Evolutionary conservation across 768 basidiomycete genomes (phyloP).

Genomic region (Leucogyrophana mollusca): DNA sequence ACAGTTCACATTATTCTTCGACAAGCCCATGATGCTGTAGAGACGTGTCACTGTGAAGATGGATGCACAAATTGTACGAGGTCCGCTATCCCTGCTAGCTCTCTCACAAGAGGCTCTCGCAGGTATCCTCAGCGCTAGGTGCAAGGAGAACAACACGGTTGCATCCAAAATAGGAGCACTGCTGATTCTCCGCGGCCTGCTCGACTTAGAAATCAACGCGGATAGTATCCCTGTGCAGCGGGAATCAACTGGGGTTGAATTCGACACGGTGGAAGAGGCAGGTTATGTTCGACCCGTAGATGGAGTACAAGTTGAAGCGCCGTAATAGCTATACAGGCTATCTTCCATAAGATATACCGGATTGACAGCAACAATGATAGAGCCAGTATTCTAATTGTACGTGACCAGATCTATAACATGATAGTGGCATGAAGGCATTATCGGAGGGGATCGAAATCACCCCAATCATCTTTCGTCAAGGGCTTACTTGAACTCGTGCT

Average conservation of each 20-base stretch:
- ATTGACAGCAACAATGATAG: too few relatives aligned
- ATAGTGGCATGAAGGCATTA: constrained; percentile 10
- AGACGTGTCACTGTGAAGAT: constrained; percentile 60
- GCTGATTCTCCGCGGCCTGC: constrained; percentile 60
- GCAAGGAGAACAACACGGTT: constrained; percentile 72
- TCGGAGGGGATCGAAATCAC: constrained; percentile 72
- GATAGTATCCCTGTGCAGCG: constrained; percentile 35
- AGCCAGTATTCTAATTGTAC: too few relatives aligned
- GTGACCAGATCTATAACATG: too few relatives aligned
- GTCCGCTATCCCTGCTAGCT: background rate
- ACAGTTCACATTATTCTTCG: constrained; percentile 50
- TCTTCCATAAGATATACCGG: too few relatives aligned
- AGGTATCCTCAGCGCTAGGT: constrained; percentile 69
- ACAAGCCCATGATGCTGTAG: constrained; percentile 56
- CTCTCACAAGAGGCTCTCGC: background rate
- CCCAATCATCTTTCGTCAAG: constrained; percentile 67
- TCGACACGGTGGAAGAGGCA: constrained; percentile 57
- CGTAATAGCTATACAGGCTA: background rate
- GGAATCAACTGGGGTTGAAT: constrained; percentile 21
- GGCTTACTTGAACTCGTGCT: constrained; percentile 39
- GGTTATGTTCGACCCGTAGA: constrained; percentile 41
- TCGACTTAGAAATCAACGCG: constrained; percentile 42
- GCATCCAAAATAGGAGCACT: constrained; percentile 74
- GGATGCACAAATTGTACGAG: constrained; percentile 69
- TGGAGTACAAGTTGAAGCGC: constrained; percentile 47